phyloP scores from a whole-genome alignment of 352 stramenopile species.

The Aphanomyces invadans region DNA sequence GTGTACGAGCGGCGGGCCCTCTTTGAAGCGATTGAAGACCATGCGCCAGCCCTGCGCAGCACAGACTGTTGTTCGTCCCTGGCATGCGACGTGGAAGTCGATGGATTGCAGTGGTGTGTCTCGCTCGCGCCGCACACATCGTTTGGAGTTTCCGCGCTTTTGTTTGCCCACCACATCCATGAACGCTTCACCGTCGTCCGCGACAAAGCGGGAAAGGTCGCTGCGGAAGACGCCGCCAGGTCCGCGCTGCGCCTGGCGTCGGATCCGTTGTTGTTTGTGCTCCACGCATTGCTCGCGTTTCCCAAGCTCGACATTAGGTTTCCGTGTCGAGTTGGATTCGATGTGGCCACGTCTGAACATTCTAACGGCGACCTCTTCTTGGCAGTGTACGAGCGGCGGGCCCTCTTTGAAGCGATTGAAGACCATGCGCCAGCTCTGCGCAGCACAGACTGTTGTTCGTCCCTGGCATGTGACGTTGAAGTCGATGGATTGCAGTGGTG shows the following conservation, averaged over 20 bases:
- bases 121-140: conserved; percentile 35
- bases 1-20: conserved; percentile 49
- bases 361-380: neutral
- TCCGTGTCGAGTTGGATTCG: neutral
- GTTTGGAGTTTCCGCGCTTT: too few relatives aligned
- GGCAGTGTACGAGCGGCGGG: conserved; percentile 46
- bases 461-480: too few relatives aligned
- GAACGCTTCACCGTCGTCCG: conserved; percentile 60
- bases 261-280: conserved; percentile 50
- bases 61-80: neutral
- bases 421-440: conserved; percentile 13
- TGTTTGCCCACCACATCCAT: too few relatives aligned
- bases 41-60: conserved; percentile 1
- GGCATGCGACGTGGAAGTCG: too few relatives aligned
- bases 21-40: conserved; percentile 36
- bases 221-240: conserved; percentile 40
- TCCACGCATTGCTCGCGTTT: conserved; percentile 43
- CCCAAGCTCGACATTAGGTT: conserved; percentile 41
- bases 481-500: conserved; percentile 40
- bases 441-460: neutral
- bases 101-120: conserved; percentile 48
- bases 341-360: neutral
- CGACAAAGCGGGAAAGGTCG: conserved; percentile 55
- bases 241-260: conserved; percentile 38
- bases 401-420: conserved; percentile 42